A percentile compares a stretch with the other conserved stretches of the same genome.
These are phyloP conservation scores for Mortierella hygrophila DNA, from an alignment of 192 early-diverging fungal species.

Conservation along the genomic window DNA sequence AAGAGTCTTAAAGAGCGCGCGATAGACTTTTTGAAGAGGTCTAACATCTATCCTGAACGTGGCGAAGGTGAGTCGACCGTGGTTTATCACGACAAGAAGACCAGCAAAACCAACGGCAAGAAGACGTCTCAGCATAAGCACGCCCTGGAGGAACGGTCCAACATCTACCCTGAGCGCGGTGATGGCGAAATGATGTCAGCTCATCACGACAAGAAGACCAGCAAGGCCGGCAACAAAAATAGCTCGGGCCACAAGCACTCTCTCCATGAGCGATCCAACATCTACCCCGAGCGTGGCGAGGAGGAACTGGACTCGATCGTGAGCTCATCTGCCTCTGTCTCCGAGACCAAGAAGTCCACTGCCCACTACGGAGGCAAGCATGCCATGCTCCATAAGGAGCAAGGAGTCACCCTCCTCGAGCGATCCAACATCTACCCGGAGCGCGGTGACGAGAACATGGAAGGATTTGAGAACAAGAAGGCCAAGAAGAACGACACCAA, in stretches of 20 bases:
- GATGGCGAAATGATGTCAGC: not conserved
- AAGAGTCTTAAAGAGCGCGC: not conserved
- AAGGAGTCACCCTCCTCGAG: constrained; percentile 6
- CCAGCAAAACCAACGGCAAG: not conserved
- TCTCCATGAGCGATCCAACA: constrained; percentile 23
- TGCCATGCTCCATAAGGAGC: not conserved
- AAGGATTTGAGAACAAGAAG: constrained; percentile 11
- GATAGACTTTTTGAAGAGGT: constrained; percentile 18
- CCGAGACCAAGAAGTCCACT: not conserved
- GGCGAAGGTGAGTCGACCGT: not conserved
- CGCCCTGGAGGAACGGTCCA: not conserved
- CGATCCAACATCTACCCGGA: constrained; percentile 29
- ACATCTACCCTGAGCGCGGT: not conserved
- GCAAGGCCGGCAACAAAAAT: not conserved
- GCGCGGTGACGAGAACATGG: constrained; percentile 2
- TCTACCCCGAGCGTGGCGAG: constrained; percentile 13
- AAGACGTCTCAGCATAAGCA: not conserved
- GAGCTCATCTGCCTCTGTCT: not conserved
- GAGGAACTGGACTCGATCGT: not conserved
- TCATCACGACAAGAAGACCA: not conserved
- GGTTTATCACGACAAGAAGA: not conserved
- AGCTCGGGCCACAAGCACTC: not conserved
- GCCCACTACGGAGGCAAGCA: constrained; percentile 8
- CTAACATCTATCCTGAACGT: constrained; percentile 23
- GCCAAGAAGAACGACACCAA: constrained; percentile 10